phyloP scores from a whole-genome alignment of 495 filamentous ascomycete species.

The Penicillium salamii region DNA sequence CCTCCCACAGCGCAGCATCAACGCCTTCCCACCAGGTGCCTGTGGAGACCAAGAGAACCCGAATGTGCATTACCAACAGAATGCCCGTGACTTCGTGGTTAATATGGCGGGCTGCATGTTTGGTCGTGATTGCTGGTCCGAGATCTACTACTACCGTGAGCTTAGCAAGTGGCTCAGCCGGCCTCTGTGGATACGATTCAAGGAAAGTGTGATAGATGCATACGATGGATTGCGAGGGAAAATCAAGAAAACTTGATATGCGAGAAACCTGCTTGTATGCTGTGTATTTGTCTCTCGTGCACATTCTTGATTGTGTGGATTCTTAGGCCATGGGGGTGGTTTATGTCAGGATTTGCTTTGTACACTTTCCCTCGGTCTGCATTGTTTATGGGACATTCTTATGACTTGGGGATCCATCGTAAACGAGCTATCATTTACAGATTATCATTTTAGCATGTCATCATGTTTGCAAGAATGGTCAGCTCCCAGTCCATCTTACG shows the following conservation, averaged over 20 bases:
- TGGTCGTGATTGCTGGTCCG: constrained; percentile 95
- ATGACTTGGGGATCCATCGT: too few species aligned
- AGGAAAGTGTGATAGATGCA: constrained; percentile 26
- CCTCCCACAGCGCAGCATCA: constrained; percentile 87
- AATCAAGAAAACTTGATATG: background rate
- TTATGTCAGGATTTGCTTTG: background rate
- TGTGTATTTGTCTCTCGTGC: background rate
- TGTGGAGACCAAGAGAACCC: constrained; percentile 76
- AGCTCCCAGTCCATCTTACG: background rate
- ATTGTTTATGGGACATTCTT: background rate
- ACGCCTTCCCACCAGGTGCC: constrained; percentile 87
- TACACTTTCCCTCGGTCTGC: background rate
- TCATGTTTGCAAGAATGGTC: background rate
- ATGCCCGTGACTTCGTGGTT: constrained; percentile 89
- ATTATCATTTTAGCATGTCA: too few species aligned
- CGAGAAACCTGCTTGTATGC: background rate
- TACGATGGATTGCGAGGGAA: constrained; percentile 17
- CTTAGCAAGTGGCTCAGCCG: constrained; percentile 84
- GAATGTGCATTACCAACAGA: constrained; percentile 79
- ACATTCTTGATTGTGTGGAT: background rate
- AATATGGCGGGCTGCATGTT: constrained; percentile 99
- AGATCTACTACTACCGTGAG: constrained; percentile 91
- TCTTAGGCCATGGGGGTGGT: background rate
- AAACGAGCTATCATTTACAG: too few species aligned
- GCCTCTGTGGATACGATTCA: constrained; percentile 67